Base-by-base conservation (phyloP, 495 filamentous ascomycete species). In the Staphylotrichum tortipilum region DNA sequence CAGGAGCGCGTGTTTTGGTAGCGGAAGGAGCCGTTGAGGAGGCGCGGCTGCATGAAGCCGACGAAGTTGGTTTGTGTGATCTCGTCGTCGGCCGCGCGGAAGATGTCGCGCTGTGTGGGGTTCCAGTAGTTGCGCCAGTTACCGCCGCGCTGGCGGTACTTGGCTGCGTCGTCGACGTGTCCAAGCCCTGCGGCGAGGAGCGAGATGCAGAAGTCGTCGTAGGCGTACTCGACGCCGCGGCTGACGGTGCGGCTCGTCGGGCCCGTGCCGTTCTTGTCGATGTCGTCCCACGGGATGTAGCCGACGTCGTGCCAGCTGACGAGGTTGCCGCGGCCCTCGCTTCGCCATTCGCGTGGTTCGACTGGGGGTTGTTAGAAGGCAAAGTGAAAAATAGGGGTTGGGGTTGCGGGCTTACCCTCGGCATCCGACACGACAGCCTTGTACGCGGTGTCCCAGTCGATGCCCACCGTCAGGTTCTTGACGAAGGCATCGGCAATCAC, bases 151-250 rank as follows among this genome's bases (percentile, higher is more conserved):
- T 65, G 63, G 33, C 69, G 60, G 60, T 85, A 85, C 50, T 83
- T 84, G 36, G 67, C 57, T 33, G 67, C 64, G 49, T 78, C 74
- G 0, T 58, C 65, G 14, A 62, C 63, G 40, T 76, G 72, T 4
- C 73, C 76, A 1, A 82, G 68, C 1, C 68, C 73, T 46, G 68
- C 66, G 34, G 80, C 78, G 37, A 83, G 71, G 15, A 67, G 54
- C 12, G 78, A 72, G 19, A 81, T 74, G 43, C 69, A 63, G 47
- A 84, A 88, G 60, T 88, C 84, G 48, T 87, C 76, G 66, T 86
- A 86, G 4, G 82, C 78, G 63, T 88, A 87, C 57, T 87, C 84
- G 12, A 87, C 77, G 0, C 82, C 85, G 2, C 83, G 69, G 7
- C 77, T 81, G 26, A 88, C 71, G 46, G 74, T 77, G 11, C 84